Base-by-base conservation (phyloP, 306 rosid species). In the Fagus sylvatica region DNA sequence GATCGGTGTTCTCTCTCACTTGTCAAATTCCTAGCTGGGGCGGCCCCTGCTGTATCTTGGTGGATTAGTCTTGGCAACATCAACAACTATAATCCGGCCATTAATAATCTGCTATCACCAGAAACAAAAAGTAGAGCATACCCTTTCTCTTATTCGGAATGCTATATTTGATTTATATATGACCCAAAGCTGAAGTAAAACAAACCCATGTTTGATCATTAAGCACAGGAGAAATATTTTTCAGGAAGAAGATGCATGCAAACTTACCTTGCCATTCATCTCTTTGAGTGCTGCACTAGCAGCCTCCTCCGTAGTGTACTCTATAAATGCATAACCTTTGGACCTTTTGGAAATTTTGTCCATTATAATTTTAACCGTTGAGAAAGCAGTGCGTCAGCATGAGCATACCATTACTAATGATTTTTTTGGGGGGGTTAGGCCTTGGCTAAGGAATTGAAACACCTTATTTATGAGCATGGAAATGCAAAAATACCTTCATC, bases 71-170 rank as follows among this genome's bases (percentile, higher is more conserved):
- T 87, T 94, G 69, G 97, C 98, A 78, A 83, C 92, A 85, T 94
- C 98, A 43, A 91, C 98, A 71, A 91, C 94, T 74, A 91, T 91
- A 97, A 94, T 91, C 97, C 97, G 90, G 16, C 97, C 98, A 81
- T 94, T 94, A 53, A 94, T 91, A 81, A 94, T 91, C 97, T 94
- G 88, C 82, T 80, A 69, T 68, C 34, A 79, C 56, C 65, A 56
- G 64, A 73, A 84, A 68, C 37, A 60, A 30, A 41, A 15, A 70
- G 30, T 0, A 70, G 49, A 6, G 22, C 16, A 76, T 54, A 83
- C 57, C 73, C 80, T 56, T 67, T 51, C 69, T 69, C 73, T 41
- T 64, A 36, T 55, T 33, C 7, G 28, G 28, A 69, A 46, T 7
- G 10, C 39, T n/a, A 8, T 37, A 65, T 69, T 13, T 40, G 69